Evolutionary conservation across 2,329 filamentous ascomycete species (phyloP), one percentile per base, ranked within the genome.

Genomic region (Xylaria hypoxylon): DNA sequence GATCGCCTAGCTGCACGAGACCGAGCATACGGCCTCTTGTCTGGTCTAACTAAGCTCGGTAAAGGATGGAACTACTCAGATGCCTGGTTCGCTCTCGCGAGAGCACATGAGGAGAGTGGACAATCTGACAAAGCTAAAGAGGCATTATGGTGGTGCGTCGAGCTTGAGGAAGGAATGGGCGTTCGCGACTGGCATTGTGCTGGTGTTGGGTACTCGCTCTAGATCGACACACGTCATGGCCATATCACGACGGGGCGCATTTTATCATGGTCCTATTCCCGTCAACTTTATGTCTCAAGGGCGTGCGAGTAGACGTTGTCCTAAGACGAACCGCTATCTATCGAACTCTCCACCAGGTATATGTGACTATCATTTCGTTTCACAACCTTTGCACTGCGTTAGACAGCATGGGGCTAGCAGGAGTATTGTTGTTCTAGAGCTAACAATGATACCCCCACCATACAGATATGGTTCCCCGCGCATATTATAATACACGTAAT

Each of bases 71-170:
- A 97, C 79, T 88, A 91, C 77, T 90, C 92, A 0, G 96, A 98
- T 77, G 96, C 95, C 5, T 99, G 96, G 96, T 95, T 93, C 75
- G 88, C 91, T 4, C 86, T 99, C 38, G 92, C 94, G 0, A 85
- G 93, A 69, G 94, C 93, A 10, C 92, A 97, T 75, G 96, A 99
- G 79, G 89, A 94, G 76, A 92, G 92, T 64, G 92, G 91, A 0
- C 92, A 97, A 81, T 80, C 88, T 1, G 92, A 96, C 42, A 97
- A 95, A 82, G 92, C 96, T 15, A 96, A 94, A 81, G 92, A 96
- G 72, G 93, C 94, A 51, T 85, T 98, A 6, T 98, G 96, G 96
- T 98, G 95, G 94, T 97, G 94, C 73, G 92, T 99, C 13, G 94
- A 97, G 79, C 84, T 99, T 33, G 96, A 98, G 77, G 95, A 99